These are phyloP conservation scores for Plantago rigida DNA, from an alignment of 305 asterid genomes.

Conservation along the genomic window DNA sequence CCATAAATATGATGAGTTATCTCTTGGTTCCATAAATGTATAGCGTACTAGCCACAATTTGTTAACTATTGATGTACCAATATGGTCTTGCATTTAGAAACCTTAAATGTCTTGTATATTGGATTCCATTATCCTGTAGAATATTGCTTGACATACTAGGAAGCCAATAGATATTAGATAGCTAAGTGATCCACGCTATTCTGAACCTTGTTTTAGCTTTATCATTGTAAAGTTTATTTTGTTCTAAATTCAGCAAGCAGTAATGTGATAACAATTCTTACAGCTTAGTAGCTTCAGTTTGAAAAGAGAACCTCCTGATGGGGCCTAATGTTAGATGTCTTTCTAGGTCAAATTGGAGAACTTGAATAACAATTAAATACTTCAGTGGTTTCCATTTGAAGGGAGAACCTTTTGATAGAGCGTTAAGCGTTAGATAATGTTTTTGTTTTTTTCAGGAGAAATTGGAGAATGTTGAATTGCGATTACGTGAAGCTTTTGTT, in stretches of 20 bases:
- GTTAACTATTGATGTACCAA: too few relatives aligned
- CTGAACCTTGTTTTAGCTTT: not conserved
- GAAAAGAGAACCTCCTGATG: constrained; percentile 19
- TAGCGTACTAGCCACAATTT: too few relatives aligned
- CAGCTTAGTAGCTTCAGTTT: not conserved
- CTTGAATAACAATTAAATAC: constrained; percentile 28
- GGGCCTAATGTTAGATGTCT: constrained; percentile 20
- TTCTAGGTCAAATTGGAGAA: constrained; percentile 66
- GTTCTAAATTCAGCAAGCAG: constrained; percentile 1
- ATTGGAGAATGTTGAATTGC: constrained; percentile 62
- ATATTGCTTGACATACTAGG: too few relatives aligned
- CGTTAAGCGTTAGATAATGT: constrained; percentile 20
- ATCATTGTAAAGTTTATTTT: constrained; percentile 1
- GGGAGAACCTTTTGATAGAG: constrained; percentile 15
- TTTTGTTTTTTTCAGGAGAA: constrained; percentile 49
- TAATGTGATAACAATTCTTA: constrained; percentile 3
- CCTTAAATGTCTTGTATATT: too few relatives aligned
- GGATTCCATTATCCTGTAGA: too few relatives aligned
- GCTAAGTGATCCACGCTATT: too few relatives aligned
- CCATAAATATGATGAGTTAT: too few relatives aligned
- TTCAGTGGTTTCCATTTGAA: constrained; percentile 11
- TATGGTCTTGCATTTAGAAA: too few relatives aligned
- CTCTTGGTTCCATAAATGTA: too few relatives aligned
- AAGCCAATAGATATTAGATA: too few relatives aligned
- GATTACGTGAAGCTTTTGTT: constrained; percentile 56